phyloP scores from a whole-genome alignment of 1,284 basidiomycete genomes.

The Cronartium quercuum region DNA sequence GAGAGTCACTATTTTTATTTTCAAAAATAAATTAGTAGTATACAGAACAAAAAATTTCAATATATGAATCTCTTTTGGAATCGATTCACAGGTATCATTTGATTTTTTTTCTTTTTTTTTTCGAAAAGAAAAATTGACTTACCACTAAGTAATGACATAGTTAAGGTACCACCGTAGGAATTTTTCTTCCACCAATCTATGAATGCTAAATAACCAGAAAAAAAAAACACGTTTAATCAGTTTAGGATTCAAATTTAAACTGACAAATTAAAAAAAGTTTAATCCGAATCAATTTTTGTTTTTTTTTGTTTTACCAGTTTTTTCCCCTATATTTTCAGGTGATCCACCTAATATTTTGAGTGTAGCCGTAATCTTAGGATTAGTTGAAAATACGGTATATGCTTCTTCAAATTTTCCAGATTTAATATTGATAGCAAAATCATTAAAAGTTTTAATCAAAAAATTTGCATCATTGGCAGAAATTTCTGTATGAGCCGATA shows the following conservation, averaged over 20 bases:
- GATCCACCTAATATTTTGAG: not conserved
- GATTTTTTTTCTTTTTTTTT: not conserved
- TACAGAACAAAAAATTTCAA: too few relatives aligned
- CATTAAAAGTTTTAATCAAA: not conserved
- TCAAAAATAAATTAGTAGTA: too few relatives aligned
- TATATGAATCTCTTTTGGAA: too few relatives aligned
- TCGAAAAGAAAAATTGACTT: not conserved
- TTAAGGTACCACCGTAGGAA: not conserved
- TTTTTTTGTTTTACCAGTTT: too few relatives aligned
- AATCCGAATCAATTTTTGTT: too few relatives aligned
- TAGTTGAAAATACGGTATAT: not conserved
- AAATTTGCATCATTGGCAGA: not conserved
- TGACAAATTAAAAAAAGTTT: too few relatives aligned
- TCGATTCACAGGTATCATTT: not conserved
- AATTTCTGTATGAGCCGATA: not conserved
- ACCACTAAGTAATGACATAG: not conserved
- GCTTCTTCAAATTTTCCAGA: not conserved
- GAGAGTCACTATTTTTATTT: not conserved
- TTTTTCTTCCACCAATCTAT: not conserved
- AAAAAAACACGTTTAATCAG: too few relatives aligned
- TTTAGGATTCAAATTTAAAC: too few relatives aligned
- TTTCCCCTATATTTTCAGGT: too few relatives aligned
- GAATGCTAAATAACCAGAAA: not conserved
- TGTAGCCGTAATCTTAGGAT: not conserved
- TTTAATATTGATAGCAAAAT: not conserved